Base-by-base conservation (phyloP, 2,329 filamentous ascomycete genomes). In the Epichloe festucae region DNA sequence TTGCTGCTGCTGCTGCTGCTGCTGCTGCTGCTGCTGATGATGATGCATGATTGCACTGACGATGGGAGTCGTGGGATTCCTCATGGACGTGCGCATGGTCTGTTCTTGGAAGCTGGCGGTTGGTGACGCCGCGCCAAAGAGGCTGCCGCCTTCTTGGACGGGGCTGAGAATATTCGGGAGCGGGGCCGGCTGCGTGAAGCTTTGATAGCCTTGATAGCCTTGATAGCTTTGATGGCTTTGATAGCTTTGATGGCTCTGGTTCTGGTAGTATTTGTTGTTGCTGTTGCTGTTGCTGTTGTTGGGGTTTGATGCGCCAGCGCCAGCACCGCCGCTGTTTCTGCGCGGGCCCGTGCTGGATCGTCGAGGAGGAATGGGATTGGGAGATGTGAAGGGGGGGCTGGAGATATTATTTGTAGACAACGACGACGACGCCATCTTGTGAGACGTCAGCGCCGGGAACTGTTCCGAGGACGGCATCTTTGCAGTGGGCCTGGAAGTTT, bases 61-160 rank as follows among this genome's bases (percentile, higher is more conserved):
- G 42, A 47, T 36, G n/a, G 44, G n/a, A 14, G 52, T 48, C 12
- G 48, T 46, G 14, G 31, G 23, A 48, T 50, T 48, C 19, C 23
- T 42, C 11, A 17, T 45, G 35, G 27, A n/a, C 15, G 40, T 21
- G 34, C 17, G 51, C 39, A 27, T 31, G 39, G 12, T 46, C 35
- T 36, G 48, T 27, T 31, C 19, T 47, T 48, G 54, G 49, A 23
- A 31, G 34, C 49, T n/a, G 50, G 39, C 39, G 31, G 39, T 12
- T 46, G 38, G 54, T 57, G 75, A 70, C 47, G 35, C 46, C 57
- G 75, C 70, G 54, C 69, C 67, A 49, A 81, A 70, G 82, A 78
- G 84, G 68, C 82, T 74, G 68, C 82, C 74, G 51, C 73, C 73
- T 62, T 87, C 84, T 21, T 78, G 67, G 23, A 85, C 73, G 38